Base-by-base conservation (phyloP, 495 filamentous ascomycete genomes). In the Penicillium herquei region DNA sequence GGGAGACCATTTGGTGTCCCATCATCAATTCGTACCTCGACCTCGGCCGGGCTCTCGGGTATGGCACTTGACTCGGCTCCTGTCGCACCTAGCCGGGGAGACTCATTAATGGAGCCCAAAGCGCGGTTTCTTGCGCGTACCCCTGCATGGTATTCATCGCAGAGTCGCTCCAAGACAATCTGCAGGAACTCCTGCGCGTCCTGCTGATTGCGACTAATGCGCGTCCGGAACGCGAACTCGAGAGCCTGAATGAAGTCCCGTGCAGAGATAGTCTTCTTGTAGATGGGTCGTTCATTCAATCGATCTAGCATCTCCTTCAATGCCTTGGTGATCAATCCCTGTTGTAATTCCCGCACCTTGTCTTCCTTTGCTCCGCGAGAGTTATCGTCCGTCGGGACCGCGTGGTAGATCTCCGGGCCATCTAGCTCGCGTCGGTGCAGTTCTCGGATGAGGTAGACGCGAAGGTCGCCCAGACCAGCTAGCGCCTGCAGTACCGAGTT, bases 181-280 rank as follows among this genome's bases (percentile, higher is more conserved):
- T 99, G 94, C 51, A 99, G 63, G 54, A 99, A 95, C 68, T 99
- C 94, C 65, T 99, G 94, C n/a, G 94, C 94, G 74, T 99, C 94
- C 70, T 99, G 95, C 68, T 99, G 95, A 55, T 90, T 87, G 44
- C 94, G 87, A 63, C 88, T 96, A 64, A 99, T 93, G 40, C 87
- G 85, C 55, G 92, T 91, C 31, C 85, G 81, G 66, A 96, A 99
- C 5, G 93, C 91, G 37, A 78, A 77, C 72, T 99, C 94, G 26
- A 99, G 73, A 0, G 85, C 84, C 51, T 79, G 69, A 14, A 99
- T 85, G 66, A 99, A 98, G 1, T 77, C 74, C 3, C 79, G 81
- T 17, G 92, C 90, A 13, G 92, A 92, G 56, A 98, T 96, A 0
- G 90, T 96, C 77, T 97, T 98, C 73, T 84, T 90, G 66, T 91